Base-by-base conservation (phyloP, 805 yeast genomes). In the Pichia occidentalis region DNA sequence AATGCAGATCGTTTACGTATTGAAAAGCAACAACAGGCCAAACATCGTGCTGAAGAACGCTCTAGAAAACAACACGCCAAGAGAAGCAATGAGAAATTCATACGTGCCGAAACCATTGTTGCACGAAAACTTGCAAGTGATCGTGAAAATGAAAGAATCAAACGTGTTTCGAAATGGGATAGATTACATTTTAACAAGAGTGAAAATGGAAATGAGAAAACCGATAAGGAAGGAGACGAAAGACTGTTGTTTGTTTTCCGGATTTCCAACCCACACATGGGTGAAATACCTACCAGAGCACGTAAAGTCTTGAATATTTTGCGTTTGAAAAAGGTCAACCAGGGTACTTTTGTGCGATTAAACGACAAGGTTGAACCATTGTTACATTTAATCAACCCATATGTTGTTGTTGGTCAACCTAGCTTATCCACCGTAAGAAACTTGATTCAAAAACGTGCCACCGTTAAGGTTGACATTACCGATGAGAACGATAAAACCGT, bases 391-490 rank as follows among this genome's bases (percentile, higher is more conserved):
- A 69, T 82, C 38, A 68, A 84, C 16, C 90, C 92, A 35, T 83
- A 81, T 54, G 67, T 82, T 34, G 80, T 81, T 34, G 67, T 78
- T 46, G 94, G 94, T 30, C 66, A 67, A 43, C 94, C 94, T 41
- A 75, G 85, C n/a, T 63, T 82, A 51, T 66, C 73, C 18, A 77
- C 87, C 3, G 75, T 83, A 39, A 77, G 92, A 64, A 72, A 77
- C 43, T 62, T 84, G 41, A 67, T 84, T 51, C 90, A 80, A 59
- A 84, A 83, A 63, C 77, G 92, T 71, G 83, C 85, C 17, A 72
- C 74, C 34, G 70, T 80, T 25, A 53, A 63, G 39, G 56, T 62
- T 28, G 21, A 21, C 10, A 34, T 42, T 21, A 39, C 42, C n/a
- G 49, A 43, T 6, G 52, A 55, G 11, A 49, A 48, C 18, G 30